phyloP scores from a whole-genome alignment of 2,329 filamentous ascomycete genomes.

The Aureobasidium sp. region DNA sequence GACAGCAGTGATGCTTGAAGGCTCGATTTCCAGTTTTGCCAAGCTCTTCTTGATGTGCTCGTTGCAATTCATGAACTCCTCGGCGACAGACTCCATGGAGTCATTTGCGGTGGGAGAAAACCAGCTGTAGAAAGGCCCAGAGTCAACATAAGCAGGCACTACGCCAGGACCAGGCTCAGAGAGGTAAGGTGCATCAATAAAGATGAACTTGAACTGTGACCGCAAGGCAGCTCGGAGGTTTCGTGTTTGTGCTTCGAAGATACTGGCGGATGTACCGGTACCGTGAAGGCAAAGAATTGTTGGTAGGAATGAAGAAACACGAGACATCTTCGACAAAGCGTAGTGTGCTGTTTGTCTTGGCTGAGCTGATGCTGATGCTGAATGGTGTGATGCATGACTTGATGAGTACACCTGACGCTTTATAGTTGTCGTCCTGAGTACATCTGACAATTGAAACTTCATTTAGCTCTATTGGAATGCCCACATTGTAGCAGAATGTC shows the following conservation, averaged over 20 bases:
- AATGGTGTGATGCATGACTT: background rate
- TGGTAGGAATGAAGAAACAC: background rate
- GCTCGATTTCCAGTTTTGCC: background rate
- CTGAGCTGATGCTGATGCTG: background rate
- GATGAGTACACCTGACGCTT: background rate
- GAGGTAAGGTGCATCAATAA: background rate
- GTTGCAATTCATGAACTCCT: background rate
- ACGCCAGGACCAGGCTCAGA: background rate
- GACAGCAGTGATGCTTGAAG: background rate
- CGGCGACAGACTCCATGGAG: background rate
- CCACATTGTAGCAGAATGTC: background rate
- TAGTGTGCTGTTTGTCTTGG: background rate
- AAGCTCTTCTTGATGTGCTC: background rate
- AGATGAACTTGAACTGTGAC: background rate
- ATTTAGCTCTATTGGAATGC: too few relatives aligned
- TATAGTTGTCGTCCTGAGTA: background rate
- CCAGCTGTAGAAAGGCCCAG: conserved; percentile 1
- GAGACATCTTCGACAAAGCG: background rate
- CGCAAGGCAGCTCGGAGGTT: background rate
- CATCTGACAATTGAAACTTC: background rate
- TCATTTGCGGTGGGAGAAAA: background rate
- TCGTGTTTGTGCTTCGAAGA: background rate
- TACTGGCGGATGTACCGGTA: background rate
- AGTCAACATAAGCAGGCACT: background rate
- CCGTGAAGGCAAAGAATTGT: background rate